Evolutionary conservation across 345 rosid genomes (phyloP), one percentile per base, ranked within the genome.

Genomic region (Pelargonium nanum): DNA sequence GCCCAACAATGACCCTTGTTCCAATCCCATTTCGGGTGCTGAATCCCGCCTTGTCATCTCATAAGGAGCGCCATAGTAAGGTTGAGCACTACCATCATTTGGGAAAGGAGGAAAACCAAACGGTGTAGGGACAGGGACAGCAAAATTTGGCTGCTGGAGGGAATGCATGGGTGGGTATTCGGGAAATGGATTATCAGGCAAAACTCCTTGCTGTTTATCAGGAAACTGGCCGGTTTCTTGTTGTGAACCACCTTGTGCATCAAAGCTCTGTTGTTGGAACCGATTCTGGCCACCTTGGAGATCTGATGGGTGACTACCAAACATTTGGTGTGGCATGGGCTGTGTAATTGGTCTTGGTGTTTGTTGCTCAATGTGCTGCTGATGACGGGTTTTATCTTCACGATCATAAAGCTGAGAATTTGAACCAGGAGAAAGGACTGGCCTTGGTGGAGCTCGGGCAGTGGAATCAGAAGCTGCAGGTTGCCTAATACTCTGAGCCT

Each of bases 1-100:
- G 59, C 95, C 91, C 63, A 82, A 63, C 63, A 85, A 65, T 16
- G 96, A 85, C 13, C 88, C 89, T 67, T 84, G 97, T 57, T 85
- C 96, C 6, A 77, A 70, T 59, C 87, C 93, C 63, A 57, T 74
- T 64, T 87, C 96, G 56, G 77, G 59, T 55, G 74, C 69, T 60
- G 83, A 58, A 68, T 76, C 82, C 24, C 74, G 75, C 53, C 80
- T 58, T 4, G 61, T 68, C 75, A 75, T 75, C 61, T 87, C 95
- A 55, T 77, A 88, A 19, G 83, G 80, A 22, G 81, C 70, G 57
- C 74, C 73, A 24, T 74, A 87, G 75, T 81, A 87, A 30, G 78
- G 86, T 57, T 83, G 97, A 70, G 73, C 77, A 62, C 87, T 93
- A 23, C 85, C 98, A 0, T 80, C 56, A 48, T 82, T 53, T 61